Conservation (phyloP, 2,329 filamentous ascomycete species). For the Pseudomassariella vexata region DNA sequence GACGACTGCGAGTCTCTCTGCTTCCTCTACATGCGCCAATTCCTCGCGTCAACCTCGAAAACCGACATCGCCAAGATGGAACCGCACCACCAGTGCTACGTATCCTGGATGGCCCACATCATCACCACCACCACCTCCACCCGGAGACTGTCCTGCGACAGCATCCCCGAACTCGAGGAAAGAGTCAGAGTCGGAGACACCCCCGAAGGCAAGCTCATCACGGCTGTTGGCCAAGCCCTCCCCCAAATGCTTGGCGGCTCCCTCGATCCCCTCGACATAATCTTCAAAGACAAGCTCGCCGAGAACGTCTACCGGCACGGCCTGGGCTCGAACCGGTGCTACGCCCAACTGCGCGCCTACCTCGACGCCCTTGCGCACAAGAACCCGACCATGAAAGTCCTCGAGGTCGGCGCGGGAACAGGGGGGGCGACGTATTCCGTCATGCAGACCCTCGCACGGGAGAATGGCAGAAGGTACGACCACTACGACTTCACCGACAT, state of each 20-base stretch:
- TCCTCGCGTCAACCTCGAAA: not conserved
- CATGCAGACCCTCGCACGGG: not conserved
- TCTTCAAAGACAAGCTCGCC: constrained; percentile 3
- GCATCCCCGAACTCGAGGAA: too few species aligned
- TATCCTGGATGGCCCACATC: not conserved
- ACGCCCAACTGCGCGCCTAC: constrained; percentile 1
- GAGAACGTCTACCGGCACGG: constrained; percentile 4
- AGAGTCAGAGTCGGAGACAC: too few species aligned
- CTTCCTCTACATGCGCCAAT: not conserved
- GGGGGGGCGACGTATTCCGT: not conserved
- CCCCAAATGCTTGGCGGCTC: constrained; percentile 1
- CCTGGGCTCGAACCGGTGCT: constrained; percentile 3
- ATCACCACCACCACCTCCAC: too few species aligned
- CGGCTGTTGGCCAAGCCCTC: constrained; percentile 1
- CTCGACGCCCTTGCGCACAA: constrained; percentile 1
- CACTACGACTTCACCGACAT: constrained; percentile 9
- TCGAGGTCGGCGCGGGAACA: constrained; percentile 3
- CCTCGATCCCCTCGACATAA: constrained; percentile 5
- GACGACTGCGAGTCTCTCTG: too few species aligned
- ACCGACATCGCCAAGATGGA: not conserved
- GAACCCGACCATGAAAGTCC: constrained; percentile 1
- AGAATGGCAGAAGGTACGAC: not conserved
- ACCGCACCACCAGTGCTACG: not conserved
- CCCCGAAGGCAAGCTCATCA: too few species aligned
- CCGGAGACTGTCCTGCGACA: too few species aligned